Evolutionary conservation across 2,329 filamentous ascomycete genomes (phyloP).

Genomic region (Monilinia aucupariae): DNA sequence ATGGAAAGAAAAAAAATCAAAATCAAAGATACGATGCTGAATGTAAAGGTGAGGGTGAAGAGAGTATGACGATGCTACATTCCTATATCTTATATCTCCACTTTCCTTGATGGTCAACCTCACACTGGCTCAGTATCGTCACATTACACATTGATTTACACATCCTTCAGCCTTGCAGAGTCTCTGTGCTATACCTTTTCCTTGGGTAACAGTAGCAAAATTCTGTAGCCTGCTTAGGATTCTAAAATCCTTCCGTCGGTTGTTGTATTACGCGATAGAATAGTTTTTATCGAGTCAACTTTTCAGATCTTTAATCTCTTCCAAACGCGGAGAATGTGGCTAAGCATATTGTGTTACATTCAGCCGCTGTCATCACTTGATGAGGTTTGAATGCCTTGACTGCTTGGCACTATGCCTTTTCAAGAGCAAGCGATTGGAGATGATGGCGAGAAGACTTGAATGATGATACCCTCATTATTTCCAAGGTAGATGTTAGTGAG

Average conservation of each 20-base stretch:
- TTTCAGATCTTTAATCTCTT: not conserved
- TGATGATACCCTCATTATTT: no score
- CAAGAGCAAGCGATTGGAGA: not conserved
- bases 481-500: no score
- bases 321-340: not conserved
- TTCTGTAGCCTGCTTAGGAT: conserved; percentile 1
- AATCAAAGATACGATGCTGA: not conserved
- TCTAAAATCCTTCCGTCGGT: not conserved
- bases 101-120: not conserved
- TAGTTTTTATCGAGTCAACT: not conserved
- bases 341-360: not conserved
- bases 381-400: not conserved
- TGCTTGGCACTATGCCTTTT: not conserved
- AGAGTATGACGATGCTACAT: not conserved
- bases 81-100: not conserved
- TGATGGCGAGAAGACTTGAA: not conserved
- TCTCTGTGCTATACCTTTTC: not conserved
- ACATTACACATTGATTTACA: conserved; percentile 1
- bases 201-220: not conserved
- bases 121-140: not conserved
- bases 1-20: not conserved
- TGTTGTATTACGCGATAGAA: not conserved
- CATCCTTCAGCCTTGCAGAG: not conserved
- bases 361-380: not conserved
- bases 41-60: not conserved